Percentiles rank a stretch among this genome's conserved stretches.
Evolutionary conservation across 495 filamentous ascomycete genomes (phyloP).

Genomic region (Penicillium manginii): DNA sequence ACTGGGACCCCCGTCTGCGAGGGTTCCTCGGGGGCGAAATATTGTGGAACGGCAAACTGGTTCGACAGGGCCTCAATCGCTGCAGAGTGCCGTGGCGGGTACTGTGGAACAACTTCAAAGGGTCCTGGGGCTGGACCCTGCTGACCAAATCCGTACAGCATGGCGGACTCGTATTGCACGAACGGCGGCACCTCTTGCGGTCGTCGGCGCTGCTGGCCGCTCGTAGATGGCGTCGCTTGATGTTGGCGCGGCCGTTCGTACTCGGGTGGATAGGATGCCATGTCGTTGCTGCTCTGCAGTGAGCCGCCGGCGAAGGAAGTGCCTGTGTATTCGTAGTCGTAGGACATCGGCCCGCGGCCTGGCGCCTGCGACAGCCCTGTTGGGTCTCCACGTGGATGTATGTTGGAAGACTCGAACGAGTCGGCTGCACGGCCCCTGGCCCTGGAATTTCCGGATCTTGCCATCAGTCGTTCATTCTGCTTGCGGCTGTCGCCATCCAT

Average conservation of each 20-base stretch:
- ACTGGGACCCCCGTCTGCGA: constrained; percentile 61
- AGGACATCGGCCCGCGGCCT: constrained; percentile 37
- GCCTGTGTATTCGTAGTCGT: constrained; percentile 52
- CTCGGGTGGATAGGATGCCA: constrained; percentile 49
- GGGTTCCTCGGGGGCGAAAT: constrained; percentile 73
- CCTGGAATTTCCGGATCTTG: constrained; percentile 28
- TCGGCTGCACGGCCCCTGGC: constrained; percentile 33
- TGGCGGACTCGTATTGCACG: constrained; percentile 61
- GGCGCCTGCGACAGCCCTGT: constrained; percentile 39
- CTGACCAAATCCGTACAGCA: constrained; percentile 82
- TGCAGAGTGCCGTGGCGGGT: constrained; percentile 76
- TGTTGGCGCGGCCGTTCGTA: constrained; percentile 30
- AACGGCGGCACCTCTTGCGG: constrained; percentile 31
- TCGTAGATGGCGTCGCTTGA: constrained; percentile 17
- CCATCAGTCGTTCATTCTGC: constrained; percentile 62
- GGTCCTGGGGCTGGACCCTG: constrained; percentile 65
- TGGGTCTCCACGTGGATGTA: constrained; percentile 43
- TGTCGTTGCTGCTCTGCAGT: constrained; percentile 44
- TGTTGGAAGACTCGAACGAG: constrained; percentile 41
- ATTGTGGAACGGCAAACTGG: constrained; percentile 72
- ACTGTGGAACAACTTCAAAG: constrained; percentile 82
- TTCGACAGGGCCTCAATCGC: constrained; percentile 77
- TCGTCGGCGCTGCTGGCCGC: constrained; percentile 14
- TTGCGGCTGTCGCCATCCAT: constrained; percentile 76
- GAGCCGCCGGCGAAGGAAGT: constrained; percentile 41